Evolutionary conservation across 495 filamentous ascomycete genomes (phyloP).

Genomic region (Penicillium parvum): DNA sequence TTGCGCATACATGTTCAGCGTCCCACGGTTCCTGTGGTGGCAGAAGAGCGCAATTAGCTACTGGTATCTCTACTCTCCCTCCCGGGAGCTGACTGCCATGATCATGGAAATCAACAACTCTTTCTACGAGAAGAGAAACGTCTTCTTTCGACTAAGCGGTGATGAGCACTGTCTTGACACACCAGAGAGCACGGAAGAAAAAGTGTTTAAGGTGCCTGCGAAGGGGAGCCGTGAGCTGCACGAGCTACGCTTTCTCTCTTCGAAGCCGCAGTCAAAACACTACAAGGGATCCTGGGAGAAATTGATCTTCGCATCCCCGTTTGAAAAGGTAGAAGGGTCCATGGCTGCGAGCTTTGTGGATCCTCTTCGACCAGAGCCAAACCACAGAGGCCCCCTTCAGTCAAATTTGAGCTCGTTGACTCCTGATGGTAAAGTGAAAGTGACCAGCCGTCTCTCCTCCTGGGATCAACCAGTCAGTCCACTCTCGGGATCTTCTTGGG

Average conservation of each 20-base stretch:
- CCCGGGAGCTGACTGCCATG: constrained; percentile 55
- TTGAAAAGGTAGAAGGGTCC: constrained; percentile 22
- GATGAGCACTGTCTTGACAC: constrained; percentile 1
- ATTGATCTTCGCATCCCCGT: constrained; percentile 20
- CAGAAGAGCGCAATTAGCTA: constrained; percentile 77
- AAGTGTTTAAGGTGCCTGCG: background rate
- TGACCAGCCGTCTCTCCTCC: constrained; percentile 11
- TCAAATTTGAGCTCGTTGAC: constrained; percentile 3
- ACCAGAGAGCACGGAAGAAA: background rate
- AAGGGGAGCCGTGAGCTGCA: background rate
- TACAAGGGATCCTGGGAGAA: constrained; percentile 17
- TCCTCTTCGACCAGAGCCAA: constrained; percentile 1
- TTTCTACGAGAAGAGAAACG: constrained; percentile 60
- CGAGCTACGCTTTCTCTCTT: constrained; percentile 5
- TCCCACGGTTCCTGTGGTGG: constrained; percentile 66
- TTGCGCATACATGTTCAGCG: constrained; percentile 65
- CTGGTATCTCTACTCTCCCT: constrained; percentile 69
- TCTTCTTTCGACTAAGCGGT: constrained; percentile 11
- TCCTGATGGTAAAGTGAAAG: background rate
- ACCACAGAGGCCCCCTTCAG: constrained; percentile 2
- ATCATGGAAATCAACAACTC: constrained; percentile 78
- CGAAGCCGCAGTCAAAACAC: constrained; percentile 6
- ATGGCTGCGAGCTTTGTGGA: constrained; percentile 3
- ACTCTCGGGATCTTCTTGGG: constrained; percentile 2
- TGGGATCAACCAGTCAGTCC: constrained; percentile 4